phyloP scores from a whole-genome alignment of 768 basidiomycete genomes.

The Amanita jacksonii region DNA sequence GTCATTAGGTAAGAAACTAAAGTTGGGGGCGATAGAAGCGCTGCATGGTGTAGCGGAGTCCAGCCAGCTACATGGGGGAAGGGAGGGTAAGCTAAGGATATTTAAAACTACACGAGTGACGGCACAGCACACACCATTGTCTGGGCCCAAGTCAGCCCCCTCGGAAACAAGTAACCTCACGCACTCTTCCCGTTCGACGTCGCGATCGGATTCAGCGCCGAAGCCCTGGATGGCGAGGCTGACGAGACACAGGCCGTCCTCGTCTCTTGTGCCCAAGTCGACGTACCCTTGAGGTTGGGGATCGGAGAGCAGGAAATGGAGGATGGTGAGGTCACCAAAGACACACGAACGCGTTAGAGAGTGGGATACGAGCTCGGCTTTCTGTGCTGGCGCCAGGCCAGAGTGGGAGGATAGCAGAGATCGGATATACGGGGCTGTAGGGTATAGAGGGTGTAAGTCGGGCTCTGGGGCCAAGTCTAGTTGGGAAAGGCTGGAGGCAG shows the following conservation, averaged over 20 bases:
- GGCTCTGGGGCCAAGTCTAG: constrained; percentile 64
- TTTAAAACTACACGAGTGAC: not conserved
- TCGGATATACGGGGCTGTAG: constrained; percentile 52
- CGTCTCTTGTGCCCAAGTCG: constrained; percentile 66
- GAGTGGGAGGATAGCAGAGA: constrained; percentile 57
- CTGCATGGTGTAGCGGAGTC: constrained; percentile 92
- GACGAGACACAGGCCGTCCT: constrained; percentile 78
- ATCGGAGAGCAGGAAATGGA: constrained; percentile 66
- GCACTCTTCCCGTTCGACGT: constrained; percentile 87
- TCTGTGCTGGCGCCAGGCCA: constrained; percentile 60
- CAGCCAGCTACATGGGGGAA: constrained; percentile 75
- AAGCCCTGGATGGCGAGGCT: constrained; percentile 75
- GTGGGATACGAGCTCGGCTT: constrained; percentile 61
- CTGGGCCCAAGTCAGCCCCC: constrained; percentile 60
- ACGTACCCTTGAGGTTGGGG: constrained; percentile 53
- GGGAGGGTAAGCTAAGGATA: constrained; percentile 4
- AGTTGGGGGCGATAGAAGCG: constrained; percentile 80
- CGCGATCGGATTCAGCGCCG: constrained; percentile 70
- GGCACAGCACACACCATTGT: constrained; percentile 64
- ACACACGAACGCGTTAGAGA: constrained; percentile 66
- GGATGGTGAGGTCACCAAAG: constrained; percentile 65
- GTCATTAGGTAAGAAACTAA: constrained; percentile 89
- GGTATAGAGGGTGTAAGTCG: constrained; percentile 73
- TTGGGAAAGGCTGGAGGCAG: constrained; percentile 4
- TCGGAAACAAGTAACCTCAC: constrained; percentile 71